Base-by-base conservation (phyloP, 2,329 filamentous ascomycete genomes). In the Cyphellophora attinorum region DNA sequence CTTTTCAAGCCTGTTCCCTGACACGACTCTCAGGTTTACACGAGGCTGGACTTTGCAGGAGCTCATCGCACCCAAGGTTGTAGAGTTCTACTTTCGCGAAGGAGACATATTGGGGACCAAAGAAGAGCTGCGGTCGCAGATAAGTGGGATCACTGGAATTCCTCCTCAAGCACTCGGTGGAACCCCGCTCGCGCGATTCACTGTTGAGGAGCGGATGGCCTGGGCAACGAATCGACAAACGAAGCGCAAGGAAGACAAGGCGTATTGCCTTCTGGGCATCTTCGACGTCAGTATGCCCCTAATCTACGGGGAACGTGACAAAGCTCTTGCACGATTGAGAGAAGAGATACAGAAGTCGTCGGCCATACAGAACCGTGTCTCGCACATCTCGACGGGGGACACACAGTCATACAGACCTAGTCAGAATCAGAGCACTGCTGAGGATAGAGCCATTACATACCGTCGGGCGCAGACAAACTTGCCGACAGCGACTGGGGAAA, bases 211-310 rank as follows among this genome's bases (percentile, higher is more conserved):
- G 19, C 42, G 43, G n/a, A 40, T 52, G 29, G 42, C 31, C 10
- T 51, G 48, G 47, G 39, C 41, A 5, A 34, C 21, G 10, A 29
- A 27, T 3, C 30, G 50, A 4, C 12, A 43, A 12, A 51, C 49
- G 27, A 47, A 44, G 15, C 21, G 43, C 6, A 29, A 33, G 23
- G 53, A 57, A 42, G 54, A 56, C 34, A 33, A 19, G 5, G 50
- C 52, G 1, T 56, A 56, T 33, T 54, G 27, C 14, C 41, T 57
- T 1, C 36, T 46, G 31, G 56, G 48, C 1, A 31, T 54, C 3
- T 51, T 54, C 32, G 43, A 41, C 29, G 39, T 57, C 2, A 37
- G 47, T 16, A 53, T 58, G 47, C 45, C 51, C 3, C 34, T 54
- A 5, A 32, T 53, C 1, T 57, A 58, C 34, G 54, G 54, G 4